A percentile compares a stretch with the other conserved stretches of the same genome.
These are phyloP conservation scores for Odontarrhena argentea DNA, from an alignment of 345 rosid genomes.

Conservation along the genomic window DNA sequence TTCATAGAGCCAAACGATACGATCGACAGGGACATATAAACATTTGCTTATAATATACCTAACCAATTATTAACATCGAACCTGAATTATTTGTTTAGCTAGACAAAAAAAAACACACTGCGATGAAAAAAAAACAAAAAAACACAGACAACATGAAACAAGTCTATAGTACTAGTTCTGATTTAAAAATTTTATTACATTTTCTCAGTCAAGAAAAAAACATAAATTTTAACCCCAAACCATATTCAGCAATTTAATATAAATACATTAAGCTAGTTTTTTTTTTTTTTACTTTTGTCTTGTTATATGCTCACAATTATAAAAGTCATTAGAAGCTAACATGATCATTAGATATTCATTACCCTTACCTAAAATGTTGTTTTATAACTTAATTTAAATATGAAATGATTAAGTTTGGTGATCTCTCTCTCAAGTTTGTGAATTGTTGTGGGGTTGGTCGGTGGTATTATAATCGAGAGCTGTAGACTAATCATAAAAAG, in stretches of 20 bases:
- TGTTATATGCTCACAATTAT: not conserved
- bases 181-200: not conserved
- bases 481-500: not conserved
- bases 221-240: not conserved
- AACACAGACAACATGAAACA: not conserved
- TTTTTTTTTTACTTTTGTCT: not conserved
- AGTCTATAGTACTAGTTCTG: not conserved
- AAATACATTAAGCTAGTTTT: not conserved
- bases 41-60: not conserved
- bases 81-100: not conserved
- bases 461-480: slow-evolving; percentile 30
- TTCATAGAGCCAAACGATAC: slow-evolving; percentile 2
- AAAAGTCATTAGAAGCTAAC: slow-evolving; percentile 1
- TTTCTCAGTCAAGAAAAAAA: not conserved
- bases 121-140: not conserved
- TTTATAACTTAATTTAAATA: slow-evolving; percentile 1
- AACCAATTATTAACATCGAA: not conserved
- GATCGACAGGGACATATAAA: not conserved
- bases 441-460: slow-evolving; percentile 23
- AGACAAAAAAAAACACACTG: not conserved
- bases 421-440: slow-evolving; percentile 7
- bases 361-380: slow-evolving; percentile 4
- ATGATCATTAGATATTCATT: slow-evolving; percentile 6
- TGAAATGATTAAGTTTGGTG: slow-evolving; percentile 35
- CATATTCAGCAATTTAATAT: not conserved